A percentile compares a stretch with the other conserved stretches of the same genome.
Evolutionary conservation across 2,329 filamentous ascomycete species (phyloP).

Genomic region (Xylariales sp.): DNA sequence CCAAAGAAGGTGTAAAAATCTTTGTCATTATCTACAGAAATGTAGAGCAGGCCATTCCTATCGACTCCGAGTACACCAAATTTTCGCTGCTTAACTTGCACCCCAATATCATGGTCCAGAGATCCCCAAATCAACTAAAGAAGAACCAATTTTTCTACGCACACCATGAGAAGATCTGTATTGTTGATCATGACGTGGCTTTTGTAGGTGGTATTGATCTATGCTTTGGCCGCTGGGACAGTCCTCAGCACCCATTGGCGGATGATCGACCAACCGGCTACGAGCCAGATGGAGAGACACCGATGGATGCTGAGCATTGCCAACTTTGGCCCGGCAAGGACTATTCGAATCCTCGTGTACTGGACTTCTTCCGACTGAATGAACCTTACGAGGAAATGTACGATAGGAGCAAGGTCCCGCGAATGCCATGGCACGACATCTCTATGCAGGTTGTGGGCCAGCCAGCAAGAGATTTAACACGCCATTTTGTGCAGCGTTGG

Average conservation of each 20-base stretch:
- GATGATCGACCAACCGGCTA: conserved; percentile 97
- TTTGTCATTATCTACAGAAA: conserved; percentile 98
- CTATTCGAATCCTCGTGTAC: conserved; percentile 92
- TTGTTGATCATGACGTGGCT: conserved; percentile 92
- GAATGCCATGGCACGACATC: conserved; percentile 99
- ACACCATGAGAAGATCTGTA: conserved; percentile 96
- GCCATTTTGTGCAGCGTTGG: conserved; percentile 97
- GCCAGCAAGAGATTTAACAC: conserved; percentile 86
- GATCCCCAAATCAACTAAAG: conserved; percentile 95
- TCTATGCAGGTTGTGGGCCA: conserved; percentile 97
- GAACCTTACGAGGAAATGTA: conserved; percentile 99
- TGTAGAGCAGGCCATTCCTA: conserved; percentile 93
- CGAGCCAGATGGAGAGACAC: conserved; percentile 65
- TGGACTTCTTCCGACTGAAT: conserved; percentile 89
- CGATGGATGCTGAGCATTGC: conserved; percentile 88
- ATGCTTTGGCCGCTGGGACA: conserved; percentile 97
- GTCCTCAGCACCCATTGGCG: conserved; percentile 82
- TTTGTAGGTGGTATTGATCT: conserved; percentile 95
- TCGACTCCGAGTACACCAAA: conserved; percentile 97
- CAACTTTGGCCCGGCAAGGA: conserved; percentile 97
- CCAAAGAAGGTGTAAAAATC: conserved; percentile 90
- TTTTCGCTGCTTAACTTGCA: conserved; percentile 93
- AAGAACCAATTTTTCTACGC: conserved; percentile 99
- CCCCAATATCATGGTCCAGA: conserved; percentile 91
- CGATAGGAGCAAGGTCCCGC: conserved; percentile 77